phyloP scores from a whole-genome alignment of 805 yeast genomes.

The Candida argentea region DNA sequence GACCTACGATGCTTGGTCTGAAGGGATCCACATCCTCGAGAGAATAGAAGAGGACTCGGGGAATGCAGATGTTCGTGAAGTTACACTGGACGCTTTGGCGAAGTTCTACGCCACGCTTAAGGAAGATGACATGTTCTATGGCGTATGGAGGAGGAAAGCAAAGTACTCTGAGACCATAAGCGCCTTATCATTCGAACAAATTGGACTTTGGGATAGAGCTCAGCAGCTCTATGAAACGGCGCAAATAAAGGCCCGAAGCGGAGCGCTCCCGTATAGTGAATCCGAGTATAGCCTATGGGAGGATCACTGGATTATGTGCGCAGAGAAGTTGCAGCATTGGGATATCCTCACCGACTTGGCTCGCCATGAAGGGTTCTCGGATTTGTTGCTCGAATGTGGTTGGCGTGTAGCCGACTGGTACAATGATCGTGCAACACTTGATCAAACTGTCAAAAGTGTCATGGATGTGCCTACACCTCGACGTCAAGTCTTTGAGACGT shows the following conservation, averaged over 20 bases:
- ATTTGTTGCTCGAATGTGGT: slow-evolving; percentile 91
- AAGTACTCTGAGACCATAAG: slow-evolving; percentile 88
- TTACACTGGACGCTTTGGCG: slow-evolving; percentile 81
- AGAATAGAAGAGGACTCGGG: slow-evolving; percentile 53
- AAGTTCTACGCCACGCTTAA: slow-evolving; percentile 83
- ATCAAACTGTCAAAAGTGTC: slow-evolving; percentile 87
- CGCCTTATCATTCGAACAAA: slow-evolving; percentile 88
- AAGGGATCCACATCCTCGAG: slow-evolving; percentile 77
- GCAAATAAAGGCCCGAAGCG: slow-evolving; percentile 92
- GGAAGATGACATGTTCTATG: slow-evolving; percentile 96
- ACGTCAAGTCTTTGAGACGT: slow-evolving; percentile 90
- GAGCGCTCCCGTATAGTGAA: slow-evolving; percentile 90
- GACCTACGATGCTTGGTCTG: slow-evolving; percentile 86
- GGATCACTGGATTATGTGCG: slow-evolving; percentile 96
- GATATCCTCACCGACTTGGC: slow-evolving; percentile 93
- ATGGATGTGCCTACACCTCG: slow-evolving; percentile 99
- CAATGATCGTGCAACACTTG: slow-evolving; percentile 87
- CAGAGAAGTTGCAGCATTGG: slow-evolving; percentile 97
- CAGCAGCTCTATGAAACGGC: slow-evolving; percentile 92
- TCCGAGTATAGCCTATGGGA: slow-evolving; percentile 96
- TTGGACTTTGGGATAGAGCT: slow-evolving; percentile 92
- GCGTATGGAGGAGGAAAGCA: slow-evolving; percentile 94
- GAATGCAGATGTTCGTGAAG: slow-evolving; percentile 67
- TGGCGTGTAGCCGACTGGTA: slow-evolving; percentile 99
- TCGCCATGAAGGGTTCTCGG: slow-evolving; percentile 96